These are phyloP conservation scores for Pezicula neosporulosa DNA, from an alignment of 2,329 filamentous ascomycete genomes.

Conservation along the genomic window DNA sequence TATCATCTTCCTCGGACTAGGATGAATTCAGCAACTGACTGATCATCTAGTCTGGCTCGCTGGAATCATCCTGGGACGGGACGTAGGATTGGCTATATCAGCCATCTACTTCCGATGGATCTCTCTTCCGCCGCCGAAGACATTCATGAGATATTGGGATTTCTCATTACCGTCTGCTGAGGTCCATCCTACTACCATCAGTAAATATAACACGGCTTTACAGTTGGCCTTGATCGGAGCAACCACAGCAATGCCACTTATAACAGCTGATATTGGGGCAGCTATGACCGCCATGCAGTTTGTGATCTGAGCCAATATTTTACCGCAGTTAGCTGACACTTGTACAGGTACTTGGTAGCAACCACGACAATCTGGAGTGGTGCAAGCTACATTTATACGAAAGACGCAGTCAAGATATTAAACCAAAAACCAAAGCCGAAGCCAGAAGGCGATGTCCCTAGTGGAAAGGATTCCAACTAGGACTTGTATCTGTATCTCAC, in stretches of 20 bases:
- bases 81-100: slow-evolving; percentile 76
- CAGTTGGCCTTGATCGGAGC: slow-evolving; percentile 84
- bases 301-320: slow-evolving; percentile 30
- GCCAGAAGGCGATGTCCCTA: slow-evolving; percentile 2
- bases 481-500: too few relatives aligned
- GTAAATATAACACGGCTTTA: slow-evolving; percentile 90
- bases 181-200: slow-evolving; percentile 78
- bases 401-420: slow-evolving; percentile 88
- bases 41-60: slow-evolving; percentile 69
- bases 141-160: slow-evolving; percentile 91
- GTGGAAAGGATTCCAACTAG: too few relatives aligned
- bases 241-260: slow-evolving; percentile 75
- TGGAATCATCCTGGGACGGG: slow-evolving; percentile 84
- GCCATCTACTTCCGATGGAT: slow-evolving; percentile 97
- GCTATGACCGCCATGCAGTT: slow-evolving; percentile 62
- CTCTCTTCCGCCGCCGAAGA: slow-evolving; percentile 89
- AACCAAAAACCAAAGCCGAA: slow-evolving; percentile 34
- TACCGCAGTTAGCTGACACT: slow-evolving; percentile 25
- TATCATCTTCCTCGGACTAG: slow-evolving; percentile 11
- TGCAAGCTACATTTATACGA: slow-evolving; percentile 84
- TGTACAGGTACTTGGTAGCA: slow-evolving; percentile 73
- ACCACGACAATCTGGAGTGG: slow-evolving; percentile 92
- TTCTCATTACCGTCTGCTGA: slow-evolving; percentile 88
- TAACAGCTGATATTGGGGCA: slow-evolving; percentile 54
- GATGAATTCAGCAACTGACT: neutral